Evolutionary conservation across 2,329 filamentous ascomycete species (phyloP).

Genomic region (Hypoxylon sp.): DNA sequence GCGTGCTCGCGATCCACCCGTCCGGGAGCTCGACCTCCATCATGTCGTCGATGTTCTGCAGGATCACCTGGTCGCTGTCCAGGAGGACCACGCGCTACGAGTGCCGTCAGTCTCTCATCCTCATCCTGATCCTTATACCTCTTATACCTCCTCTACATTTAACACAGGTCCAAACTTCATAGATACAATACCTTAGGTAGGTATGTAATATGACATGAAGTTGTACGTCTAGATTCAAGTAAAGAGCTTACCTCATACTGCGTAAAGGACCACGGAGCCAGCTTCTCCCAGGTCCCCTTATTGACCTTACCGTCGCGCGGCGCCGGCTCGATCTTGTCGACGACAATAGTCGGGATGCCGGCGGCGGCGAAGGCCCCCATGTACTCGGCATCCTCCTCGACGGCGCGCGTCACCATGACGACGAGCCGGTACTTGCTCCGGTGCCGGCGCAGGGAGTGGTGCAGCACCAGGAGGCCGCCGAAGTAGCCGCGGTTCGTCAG

Average conservation of each 20-base stretch:
- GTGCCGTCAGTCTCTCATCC: background rate
- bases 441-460: conserved; percentile 49
- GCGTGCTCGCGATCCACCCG: conserved; percentile 52
- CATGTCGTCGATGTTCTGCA: conserved; percentile 52
- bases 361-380: conserved; percentile 52
- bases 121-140: background rate
- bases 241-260: conserved; percentile 49
- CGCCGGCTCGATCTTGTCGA: conserved; percentile 53
- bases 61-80: conserved; percentile 52
- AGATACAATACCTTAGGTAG: no score
- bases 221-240: no score
- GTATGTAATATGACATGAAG: no score
- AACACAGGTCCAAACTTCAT: background rate
- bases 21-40: conserved; percentile 50
- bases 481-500: conserved; percentile 52
- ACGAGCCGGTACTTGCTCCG: conserved; percentile 49
- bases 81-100: conserved; percentile 50
- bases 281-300: conserved; percentile 54
- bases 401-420: conserved; percentile 52
- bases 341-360: conserved; percentile 52
- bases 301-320: conserved; percentile 52
- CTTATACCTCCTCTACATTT: background rate
- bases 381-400: conserved; percentile 52
- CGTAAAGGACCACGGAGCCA: conserved; percentile 51
- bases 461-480: conserved; percentile 49